Evolutionary conservation across 202 grass and related monocot species (phyloP).

Genomic region (Eragrostis tef): DNA sequence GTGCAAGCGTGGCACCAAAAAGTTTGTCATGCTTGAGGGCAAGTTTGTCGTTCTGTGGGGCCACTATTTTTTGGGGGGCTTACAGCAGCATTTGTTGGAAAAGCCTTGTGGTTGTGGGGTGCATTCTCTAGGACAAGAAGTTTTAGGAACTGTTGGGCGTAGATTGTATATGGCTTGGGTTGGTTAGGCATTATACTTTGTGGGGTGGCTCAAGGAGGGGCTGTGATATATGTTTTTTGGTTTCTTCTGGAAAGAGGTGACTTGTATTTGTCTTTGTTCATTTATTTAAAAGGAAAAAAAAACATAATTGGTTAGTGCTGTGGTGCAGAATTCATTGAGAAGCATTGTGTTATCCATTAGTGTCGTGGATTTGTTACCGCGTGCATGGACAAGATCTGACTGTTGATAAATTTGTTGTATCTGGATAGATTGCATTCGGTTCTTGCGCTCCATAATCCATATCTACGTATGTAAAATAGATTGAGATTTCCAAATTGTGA

Average conservation of each 20-base stretch:
- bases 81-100: constrained; percentile 39
- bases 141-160: constrained; percentile 21
- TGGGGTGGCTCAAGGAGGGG: not conserved
- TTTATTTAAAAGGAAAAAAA: constrained; percentile 10
- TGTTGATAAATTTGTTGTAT: not conserved
- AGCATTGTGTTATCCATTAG: not conserved
- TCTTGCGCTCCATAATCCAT: no score
- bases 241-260: not conserved
- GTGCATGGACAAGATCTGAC: not conserved
- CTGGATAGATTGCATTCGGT: not conserved
- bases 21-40: constrained; percentile 5
- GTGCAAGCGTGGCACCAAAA: constrained; percentile 26
- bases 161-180: constrained; percentile 49
- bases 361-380: not conserved
- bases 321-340: not conserved
- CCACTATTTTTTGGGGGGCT: not conserved
- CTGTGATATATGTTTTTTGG: constrained; percentile 30
- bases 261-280: constrained; percentile 17
- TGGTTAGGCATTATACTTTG: not conserved
- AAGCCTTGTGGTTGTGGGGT: not conserved
- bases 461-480: no score
- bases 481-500: no score
- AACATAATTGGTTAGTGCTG: not conserved
- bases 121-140: constrained; percentile 18
- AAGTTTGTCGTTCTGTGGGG: constrained; percentile 34